A percentile compares a stretch with the other conserved stretches of the same genome.
These are phyloP conservation scores for Cyamopsis tetragonoloba DNA, from an alignment of 306 rosid species.

Conservation along the genomic window DNA sequence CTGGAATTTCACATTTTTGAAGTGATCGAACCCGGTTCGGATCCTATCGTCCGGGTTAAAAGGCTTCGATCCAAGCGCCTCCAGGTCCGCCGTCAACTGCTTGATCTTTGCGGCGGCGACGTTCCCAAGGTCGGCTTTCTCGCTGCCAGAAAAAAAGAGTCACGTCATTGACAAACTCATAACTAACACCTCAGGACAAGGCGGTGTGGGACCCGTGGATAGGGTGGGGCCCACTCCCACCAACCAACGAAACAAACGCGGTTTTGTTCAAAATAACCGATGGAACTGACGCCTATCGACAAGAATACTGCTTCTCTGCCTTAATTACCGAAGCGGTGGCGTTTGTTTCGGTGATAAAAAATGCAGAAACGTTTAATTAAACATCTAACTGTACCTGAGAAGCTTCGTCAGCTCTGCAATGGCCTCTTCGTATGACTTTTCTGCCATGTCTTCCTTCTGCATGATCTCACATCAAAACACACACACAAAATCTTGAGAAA, in stretches of 20 bases:
- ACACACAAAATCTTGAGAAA: neutral
- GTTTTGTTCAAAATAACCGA: neutral
- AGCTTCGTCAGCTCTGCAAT: slow-evolving; percentile 68
- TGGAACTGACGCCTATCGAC: neutral
- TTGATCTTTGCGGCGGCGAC: slow-evolving; percentile 70
- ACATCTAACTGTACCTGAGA: slow-evolving; percentile 45
- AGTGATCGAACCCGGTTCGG: slow-evolving; percentile 60
- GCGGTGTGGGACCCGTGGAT: neutral
- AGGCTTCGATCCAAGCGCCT: slow-evolving; percentile 15
- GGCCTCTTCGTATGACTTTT: slow-evolving; percentile 64
- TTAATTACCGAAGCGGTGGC: neutral
- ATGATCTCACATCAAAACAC: neutral
- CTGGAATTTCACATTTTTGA: slow-evolving; percentile 69
- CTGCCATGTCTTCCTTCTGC: slow-evolving; percentile 68
- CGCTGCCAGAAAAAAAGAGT: slow-evolving; percentile 26
- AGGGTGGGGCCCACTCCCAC: neutral
- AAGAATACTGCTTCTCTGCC: neutral
- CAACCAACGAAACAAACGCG: neutral
- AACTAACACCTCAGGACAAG: neutral
- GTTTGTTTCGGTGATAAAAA: neutral
- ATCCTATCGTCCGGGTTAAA: slow-evolving; percentile 57
- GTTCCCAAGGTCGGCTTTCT: slow-evolving; percentile 43
- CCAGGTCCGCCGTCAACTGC: slow-evolving; percentile 58
- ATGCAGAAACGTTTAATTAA: neutral
- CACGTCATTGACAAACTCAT: neutral